Evolutionary conservation across 1,284 basidiomycete genomes (phyloP).

Genomic region (Ceratobasidium sp.): DNA sequence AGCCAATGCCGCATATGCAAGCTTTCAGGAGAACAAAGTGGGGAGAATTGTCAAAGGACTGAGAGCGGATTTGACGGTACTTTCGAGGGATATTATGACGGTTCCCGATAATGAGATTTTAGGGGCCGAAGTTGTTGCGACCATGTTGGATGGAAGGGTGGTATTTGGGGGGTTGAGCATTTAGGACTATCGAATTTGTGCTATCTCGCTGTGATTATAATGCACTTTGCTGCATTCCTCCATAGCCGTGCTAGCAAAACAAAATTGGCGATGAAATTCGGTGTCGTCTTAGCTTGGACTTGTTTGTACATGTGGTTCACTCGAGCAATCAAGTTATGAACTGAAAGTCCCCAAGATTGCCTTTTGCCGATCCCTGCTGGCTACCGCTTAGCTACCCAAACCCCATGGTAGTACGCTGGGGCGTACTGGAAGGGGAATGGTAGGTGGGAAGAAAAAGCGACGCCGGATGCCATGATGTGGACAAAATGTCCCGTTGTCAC

Average conservation of each 20-base stretch:
- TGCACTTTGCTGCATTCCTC: not conserved
- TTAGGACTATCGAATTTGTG: not conserved
- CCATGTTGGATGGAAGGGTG: constrained; percentile 81
- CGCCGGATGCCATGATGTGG: too few relatives aligned
- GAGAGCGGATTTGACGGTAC: constrained; percentile 86
- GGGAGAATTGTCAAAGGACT: constrained; percentile 56
- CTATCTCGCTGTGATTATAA: not conserved
- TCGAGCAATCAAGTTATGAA: not conserved
- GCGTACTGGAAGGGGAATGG: too few relatives aligned
- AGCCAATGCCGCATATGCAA: constrained; percentile 85
- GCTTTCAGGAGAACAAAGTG: constrained; percentile 77
- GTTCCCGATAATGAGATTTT: constrained; percentile 74
- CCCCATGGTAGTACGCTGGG: too few relatives aligned
- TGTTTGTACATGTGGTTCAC: not conserved
- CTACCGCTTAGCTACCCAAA: too few relatives aligned
- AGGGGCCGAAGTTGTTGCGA: constrained; percentile 76
- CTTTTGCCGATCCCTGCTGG: too few relatives aligned
- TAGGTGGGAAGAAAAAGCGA: too few relatives aligned
- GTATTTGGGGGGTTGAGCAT: constrained; percentile 67
- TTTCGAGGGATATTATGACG: constrained; percentile 83
- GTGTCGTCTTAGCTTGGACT: not conserved
- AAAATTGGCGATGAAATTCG: not conserved
- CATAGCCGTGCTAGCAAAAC: not conserved
- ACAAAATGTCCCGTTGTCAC: too few relatives aligned
- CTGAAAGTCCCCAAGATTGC: too few relatives aligned